Base-by-base conservation (phyloP, 2,329 filamentous ascomycete species). In the Leptosphaerulina australis region DNA sequence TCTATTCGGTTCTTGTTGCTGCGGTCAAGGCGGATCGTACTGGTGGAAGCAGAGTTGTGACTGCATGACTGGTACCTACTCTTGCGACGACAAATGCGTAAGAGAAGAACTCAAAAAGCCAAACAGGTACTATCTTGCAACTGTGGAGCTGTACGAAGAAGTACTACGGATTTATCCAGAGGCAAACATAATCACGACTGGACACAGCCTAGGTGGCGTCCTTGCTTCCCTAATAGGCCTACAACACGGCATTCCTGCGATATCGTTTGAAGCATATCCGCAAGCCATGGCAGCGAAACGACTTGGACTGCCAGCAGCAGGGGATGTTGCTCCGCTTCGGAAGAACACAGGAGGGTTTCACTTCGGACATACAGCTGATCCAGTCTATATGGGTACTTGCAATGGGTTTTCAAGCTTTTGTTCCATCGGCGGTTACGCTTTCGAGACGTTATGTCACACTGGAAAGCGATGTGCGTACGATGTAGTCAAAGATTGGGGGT, bases 341-440 rank as follows among this genome's bases (percentile, higher is more conserved):
- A 67, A 58, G 29, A 67, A 70, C 33, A 72, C 69, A 5, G 69
- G 68, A 18, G 63, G 57, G 14, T 72, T 71, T 40, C 68, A 72
- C 24, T 70, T 72, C 36, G 69, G 69, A 4, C 69, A 72, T 35
- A 69, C 67, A 5, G 68, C 64, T 10, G 69, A 72, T 35, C 69
- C 69, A 0, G 60, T 72, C 1, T 72, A 70, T 49, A 72, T 71
- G 67, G 69, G 69, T 6, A 70, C 69, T 5, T 72, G 69, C 40
- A 71, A 69, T 33, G 62, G 67, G 1, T 62, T 60, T 14, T 68
- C 69, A 2, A 70, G 66, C 45, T 70, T 72, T 45, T 72, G 69
- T 47, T 68, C 67, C 7, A 69, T 72, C 4, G 69, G 63, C 4
- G 69, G 69, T 9, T 72, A 69, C 33, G 68, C 68, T 1, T 71